Evolutionary conservation across 768 basidiomycete species (phyloP), one percentile per base, ranked within the genome.

Genomic region (Lentinula detonsa): DNA sequence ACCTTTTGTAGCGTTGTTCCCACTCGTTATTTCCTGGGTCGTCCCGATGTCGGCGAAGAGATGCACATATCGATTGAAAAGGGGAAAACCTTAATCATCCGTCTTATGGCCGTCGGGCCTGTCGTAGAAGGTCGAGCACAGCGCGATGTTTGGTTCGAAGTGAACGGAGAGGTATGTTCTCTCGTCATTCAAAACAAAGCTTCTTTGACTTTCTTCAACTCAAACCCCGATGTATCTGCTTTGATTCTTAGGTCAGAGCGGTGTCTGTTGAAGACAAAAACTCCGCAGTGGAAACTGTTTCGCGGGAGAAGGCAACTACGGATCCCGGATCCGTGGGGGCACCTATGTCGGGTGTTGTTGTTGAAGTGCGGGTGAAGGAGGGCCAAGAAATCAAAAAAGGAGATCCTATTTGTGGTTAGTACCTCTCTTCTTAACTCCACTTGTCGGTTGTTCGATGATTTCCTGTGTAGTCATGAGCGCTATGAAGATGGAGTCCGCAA

Each of bases 401-500:
- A 55, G 97, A 99, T 77, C 95, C 96, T 61, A 78, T 98, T 65
- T 91, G 91, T 74, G 87, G 90, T 91, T 73, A 75, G 88, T 84
- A 46, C 59, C 62, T 65, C 59, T 39, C 23, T 64, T 23, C 31
- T 23, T 63, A 51, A 13, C 50, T 65, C 40, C 54, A 58, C 59
- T 49, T 40, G 21, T 57, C 51, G 50, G 57, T 60, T 48, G 59
- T n/a, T 59, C 23, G 59, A 65, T 71, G 63, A 69, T 62, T 60
- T 61, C 23, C 59, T 66, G 63, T 62, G 53, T 67, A 91, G 93
- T 98, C 63, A 78, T 97, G 75, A 95, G 92, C 72, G 96, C 96
- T 15, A 98, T 98, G 96, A 95, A 96, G 94, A 98, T 98, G 96
- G 96, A 99, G 78, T 94, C 92, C 64, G 87, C 92, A 64, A 94